phyloP scores from a whole-genome alignment of 2,329 filamentous ascomycete species.

The Chaetomium olivaceum region DNA sequence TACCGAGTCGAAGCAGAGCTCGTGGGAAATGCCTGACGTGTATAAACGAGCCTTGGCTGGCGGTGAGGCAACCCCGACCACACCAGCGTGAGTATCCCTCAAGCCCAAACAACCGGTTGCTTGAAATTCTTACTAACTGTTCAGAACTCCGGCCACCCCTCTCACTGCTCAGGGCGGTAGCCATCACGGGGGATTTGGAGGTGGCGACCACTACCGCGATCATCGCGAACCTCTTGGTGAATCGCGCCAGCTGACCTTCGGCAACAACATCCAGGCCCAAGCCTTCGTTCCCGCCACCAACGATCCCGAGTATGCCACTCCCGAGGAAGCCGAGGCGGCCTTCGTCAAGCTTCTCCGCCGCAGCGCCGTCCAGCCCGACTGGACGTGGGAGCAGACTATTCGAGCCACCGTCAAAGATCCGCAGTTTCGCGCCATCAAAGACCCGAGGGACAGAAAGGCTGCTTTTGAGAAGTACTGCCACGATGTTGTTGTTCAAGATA shows the following conservation, averaged over 20 bases:
- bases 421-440: conserved; percentile 89
- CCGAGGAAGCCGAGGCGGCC: conserved; percentile 88
- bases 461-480: conserved; percentile 95
- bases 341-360: conserved; percentile 89
- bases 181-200: conserved; percentile 23
- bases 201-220: conserved; percentile 32
- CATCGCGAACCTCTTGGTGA: conserved; percentile 48
- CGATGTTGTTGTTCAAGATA: conserved; percentile 87
- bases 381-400: conserved; percentile 89
- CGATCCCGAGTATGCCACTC: conserved; percentile 75
- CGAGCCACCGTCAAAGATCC: conserved; percentile 83
- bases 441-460: conserved; percentile 84
- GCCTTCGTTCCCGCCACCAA: conserved; percentile 63
- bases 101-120: neutral
- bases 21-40: conserved; percentile 88
- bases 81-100: conserved; percentile 43
- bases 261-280: conserved; percentile 57
- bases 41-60: conserved; percentile 75
- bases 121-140: conserved; percentile 24
- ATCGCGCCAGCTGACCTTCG: conserved; percentile 59
- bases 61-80: conserved; percentile 50
- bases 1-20: conserved; percentile 85
- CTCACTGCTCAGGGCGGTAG: conserved; percentile 42
- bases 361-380: conserved; percentile 83
- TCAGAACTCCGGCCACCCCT: conserved; percentile 39